Base-by-base conservation (phyloP, 345 rosid species). In the Euphorbia lathyris region DNA sequence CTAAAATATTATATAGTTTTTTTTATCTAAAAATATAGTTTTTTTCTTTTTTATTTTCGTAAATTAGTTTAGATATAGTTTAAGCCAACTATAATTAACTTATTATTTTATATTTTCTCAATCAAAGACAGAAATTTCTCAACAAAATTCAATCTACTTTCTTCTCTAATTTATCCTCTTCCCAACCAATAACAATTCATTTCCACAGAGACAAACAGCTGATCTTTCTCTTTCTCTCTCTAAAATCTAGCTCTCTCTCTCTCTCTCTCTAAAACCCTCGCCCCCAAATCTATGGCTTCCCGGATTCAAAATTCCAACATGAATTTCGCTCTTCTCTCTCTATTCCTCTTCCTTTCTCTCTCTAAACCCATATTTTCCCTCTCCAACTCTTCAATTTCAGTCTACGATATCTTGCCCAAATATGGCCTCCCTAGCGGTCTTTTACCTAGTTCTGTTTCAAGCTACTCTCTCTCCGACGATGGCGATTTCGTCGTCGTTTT, bases 341-440 rank as follows among this genome's bases (percentile, higher is more conserved):
- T 84, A 60, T 11, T 83, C 61, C 47, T 80, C 69, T 2, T 53
- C 59, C 48, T 77, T 63, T 63, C 73, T 58, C 55, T 74, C 62
- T 45, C 77, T 7, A 50, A 38, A 14, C 55, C 76, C 5, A 50
- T 71, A 29, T 22, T 66, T 32, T 71, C 83, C 55, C 65, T 63
- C 17, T 74, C 81, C 65, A 76, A 58, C 5, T 29, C 80, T 23
- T 58, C 83, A n/a, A 72, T 79, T 3, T 70, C 87, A 7, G 96
- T 91, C 50, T 87, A 83, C 81, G 97, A 94, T 1, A 76, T 92
- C 85, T 91, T 94, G 58, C 90, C 96, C n/a, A 71, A 86, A 67
- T 92, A 57, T 84, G 96, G 98, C 65, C 97, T 94, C 81, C 98
- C 98, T 3, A 70, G 84, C 53, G 98, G 98, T 0, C 85, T 94